phyloP scores from a whole-genome alignment of 257 asterid species.

The Solanum dulcamara region DNA sequence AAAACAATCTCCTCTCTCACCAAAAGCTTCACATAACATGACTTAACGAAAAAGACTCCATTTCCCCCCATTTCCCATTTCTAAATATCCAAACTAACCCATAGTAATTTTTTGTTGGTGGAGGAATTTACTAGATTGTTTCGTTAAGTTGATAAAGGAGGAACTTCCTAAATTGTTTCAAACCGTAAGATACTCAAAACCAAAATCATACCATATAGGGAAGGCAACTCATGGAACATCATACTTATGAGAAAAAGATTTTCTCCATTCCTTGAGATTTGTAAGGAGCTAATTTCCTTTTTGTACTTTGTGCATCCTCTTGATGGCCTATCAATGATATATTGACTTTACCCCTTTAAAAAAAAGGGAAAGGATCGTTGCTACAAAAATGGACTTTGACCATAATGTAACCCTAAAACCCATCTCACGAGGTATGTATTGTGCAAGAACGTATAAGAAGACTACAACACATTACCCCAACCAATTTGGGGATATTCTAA shows the following conservation, averaged over 20 bases:
- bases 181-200: not conserved
- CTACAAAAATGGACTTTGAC: not conserved
- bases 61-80: not conserved
- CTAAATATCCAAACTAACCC: not conserved
- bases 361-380: not conserved
- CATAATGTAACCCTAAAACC: not conserved
- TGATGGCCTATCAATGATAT: not conserved
- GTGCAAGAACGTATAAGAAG: not conserved
- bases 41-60: not conserved
- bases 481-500: not conserved
- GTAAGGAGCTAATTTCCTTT: not conserved
- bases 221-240: not conserved
- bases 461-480: not conserved
- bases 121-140: not conserved
- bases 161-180: not conserved
- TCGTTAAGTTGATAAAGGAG: not conserved
- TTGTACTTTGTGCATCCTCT: not conserved
- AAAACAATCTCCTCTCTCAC: not conserved
- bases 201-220: not conserved
- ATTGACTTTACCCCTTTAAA: not conserved
- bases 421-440: not conserved
- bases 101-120: not conserved
- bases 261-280: not conserved
- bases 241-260: not conserved
- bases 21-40: not conserved